These are phyloP conservation scores for Anisogramma anomala DNA, from an alignment of 2,329 filamentous ascomycete genomes.

Conservation along the genomic window DNA sequence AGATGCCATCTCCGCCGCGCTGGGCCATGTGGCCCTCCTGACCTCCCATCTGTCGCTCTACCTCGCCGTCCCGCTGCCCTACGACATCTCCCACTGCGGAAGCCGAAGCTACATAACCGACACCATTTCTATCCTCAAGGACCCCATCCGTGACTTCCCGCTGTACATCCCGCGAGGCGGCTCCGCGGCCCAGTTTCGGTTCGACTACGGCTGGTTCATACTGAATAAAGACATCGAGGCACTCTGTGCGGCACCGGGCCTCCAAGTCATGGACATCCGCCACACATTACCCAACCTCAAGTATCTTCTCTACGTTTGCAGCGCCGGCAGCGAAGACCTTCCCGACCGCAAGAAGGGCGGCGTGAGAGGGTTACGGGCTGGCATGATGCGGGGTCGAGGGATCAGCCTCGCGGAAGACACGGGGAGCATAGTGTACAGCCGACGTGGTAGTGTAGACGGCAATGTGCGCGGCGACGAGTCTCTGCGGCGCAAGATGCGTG, in stretches of 20 bases:
- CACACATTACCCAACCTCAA: constrained; percentile 91
- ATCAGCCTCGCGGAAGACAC: constrained; percentile 25
- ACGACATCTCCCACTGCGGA: constrained; percentile 60
- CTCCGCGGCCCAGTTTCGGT: constrained; percentile 69
- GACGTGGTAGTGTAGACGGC: constrained; percentile 34
- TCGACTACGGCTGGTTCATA: constrained; percentile 94
- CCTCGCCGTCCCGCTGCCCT: constrained; percentile 65
- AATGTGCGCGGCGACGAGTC: constrained; percentile 27
- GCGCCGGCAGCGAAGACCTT: constrained; percentile 57
- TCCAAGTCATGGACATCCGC: constrained; percentile 78
- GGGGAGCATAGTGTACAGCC: constrained; percentile 29
- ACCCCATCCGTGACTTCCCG: constrained; percentile 63
- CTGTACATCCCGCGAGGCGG: constrained; percentile 55
- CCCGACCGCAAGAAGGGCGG: constrained; percentile 51
- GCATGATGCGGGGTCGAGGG: constrained; percentile 30
- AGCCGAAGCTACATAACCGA: constrained; percentile 69
- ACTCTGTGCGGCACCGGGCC: constrained; percentile 51
- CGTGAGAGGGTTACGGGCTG: constrained; percentile 45
- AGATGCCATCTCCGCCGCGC: constrained; percentile 64
- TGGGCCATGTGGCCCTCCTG: constrained; percentile 70
- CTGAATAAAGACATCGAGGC: constrained; percentile 88
- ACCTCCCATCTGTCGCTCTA: constrained; percentile 72
- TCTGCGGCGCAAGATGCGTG: constrained; percentile 26
- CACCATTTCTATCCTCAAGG: constrained; percentile 49
- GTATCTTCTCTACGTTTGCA: constrained; percentile 81